phyloP scores from a whole-genome alignment of 2,329 filamentous ascomycete genomes.

The Calonectria multiphialidica region DNA sequence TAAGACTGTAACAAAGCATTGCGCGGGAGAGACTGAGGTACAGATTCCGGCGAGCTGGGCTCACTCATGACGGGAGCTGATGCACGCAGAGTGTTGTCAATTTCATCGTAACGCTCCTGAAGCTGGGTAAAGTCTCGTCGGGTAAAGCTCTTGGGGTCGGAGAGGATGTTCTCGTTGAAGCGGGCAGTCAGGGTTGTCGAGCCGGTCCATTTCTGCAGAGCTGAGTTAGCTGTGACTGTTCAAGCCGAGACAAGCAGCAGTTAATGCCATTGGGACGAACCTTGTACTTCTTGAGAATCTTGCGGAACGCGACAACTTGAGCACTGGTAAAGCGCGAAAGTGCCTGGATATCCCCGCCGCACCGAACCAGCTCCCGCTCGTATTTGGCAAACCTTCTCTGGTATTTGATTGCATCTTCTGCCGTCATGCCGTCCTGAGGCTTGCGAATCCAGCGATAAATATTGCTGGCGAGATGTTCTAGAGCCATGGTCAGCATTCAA shows the following conservation, averaged over 20 bases:
- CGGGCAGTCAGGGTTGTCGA: slow-evolving; percentile 73
- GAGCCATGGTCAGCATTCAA: background rate
- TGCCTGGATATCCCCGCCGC: slow-evolving; percentile 78
- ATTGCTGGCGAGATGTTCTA: slow-evolving; percentile 63
- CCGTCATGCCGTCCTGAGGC: slow-evolving; percentile 41
- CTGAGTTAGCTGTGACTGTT: background rate
- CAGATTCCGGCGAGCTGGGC: slow-evolving; percentile 53
- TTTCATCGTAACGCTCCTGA: slow-evolving; percentile 62
- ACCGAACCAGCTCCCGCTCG: slow-evolving; percentile 65
- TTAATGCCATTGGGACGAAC: slow-evolving; percentile 38
- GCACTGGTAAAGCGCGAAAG: slow-evolving; percentile 79
- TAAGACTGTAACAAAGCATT: slow-evolving; percentile 27
- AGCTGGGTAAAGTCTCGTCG: slow-evolving; percentile 72
- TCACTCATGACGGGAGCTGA: slow-evolving; percentile 56
- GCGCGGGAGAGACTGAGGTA: slow-evolving; percentile 28
- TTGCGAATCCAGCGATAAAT: slow-evolving; percentile 62
- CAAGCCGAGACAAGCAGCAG: background rate
- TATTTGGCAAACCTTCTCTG: slow-evolving; percentile 67
- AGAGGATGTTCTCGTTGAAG: slow-evolving; percentile 76
- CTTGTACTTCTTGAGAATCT: slow-evolving; percentile 88
- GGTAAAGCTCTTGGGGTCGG: slow-evolving; percentile 78
- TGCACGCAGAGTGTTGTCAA: slow-evolving; percentile 60
- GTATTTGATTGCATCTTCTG: slow-evolving; percentile 55
- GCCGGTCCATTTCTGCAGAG: slow-evolving; percentile 81
- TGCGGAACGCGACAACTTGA: slow-evolving; percentile 82